Base-by-base conservation (phyloP, 352 stramenopile genomes). In the Pythium insidiosum region DNA sequence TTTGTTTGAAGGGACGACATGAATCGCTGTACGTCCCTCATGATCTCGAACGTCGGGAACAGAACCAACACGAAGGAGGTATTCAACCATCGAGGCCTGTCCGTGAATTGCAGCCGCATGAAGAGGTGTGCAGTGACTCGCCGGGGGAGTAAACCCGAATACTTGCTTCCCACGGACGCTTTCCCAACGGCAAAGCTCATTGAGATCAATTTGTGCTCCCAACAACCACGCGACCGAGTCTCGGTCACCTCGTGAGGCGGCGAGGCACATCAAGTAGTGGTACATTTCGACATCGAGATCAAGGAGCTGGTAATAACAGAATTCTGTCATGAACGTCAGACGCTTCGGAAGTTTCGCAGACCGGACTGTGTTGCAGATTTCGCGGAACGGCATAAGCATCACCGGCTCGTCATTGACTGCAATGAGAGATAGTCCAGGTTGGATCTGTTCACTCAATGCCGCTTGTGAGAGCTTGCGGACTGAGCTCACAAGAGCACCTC, bases 251-350 rank as follows among this genome's bases (percentile, higher is more conserved):
- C 82, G 77, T 20, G 61, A 60, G 7, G 77, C 79, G 24, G 73
- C 79, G 18, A 88, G 48, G 40, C 79, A 92, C 45, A 75, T 54
- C 12, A 92, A 47, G 46, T 91, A 92, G 40, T 73, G 73, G 53
- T 82, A 85, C 76, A 91, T 87, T 29, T 92, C 72, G 22, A 39
- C 47, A 45, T 90, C 79, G 11, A 89, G 58, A 5, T 75, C 79
- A 15, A 89, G 52, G 31, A 91, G 44, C 47, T 88, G 71, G 46
- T 94, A 89, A 58, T 92, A 89, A 47, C 84, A 89, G 51, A 89
- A 85, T 40, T 90, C 78, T 6, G 73, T 76, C 53, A 94, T 65
- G 42, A 94, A 94, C 5, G 74, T 88, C 19, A 94, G 53, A 10
- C 73, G 73, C 52, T 94, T 94, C 0, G 82, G 82, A 15, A 94